Base-by-base conservation (phyloP, 177 flowering plant species). In the Tripterygium wilfordii region DNA sequence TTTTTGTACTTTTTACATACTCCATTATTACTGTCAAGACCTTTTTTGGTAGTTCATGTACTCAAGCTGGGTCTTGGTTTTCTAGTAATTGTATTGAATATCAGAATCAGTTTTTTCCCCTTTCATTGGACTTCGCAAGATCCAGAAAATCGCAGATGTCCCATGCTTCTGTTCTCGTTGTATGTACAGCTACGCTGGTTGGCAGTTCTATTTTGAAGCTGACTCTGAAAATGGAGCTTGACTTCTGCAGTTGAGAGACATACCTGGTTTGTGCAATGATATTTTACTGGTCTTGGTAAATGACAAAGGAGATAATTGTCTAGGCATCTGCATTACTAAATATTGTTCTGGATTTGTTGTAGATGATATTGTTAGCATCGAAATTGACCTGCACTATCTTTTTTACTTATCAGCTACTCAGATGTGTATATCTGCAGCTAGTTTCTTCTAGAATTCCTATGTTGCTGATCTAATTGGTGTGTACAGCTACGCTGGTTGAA, bases 111-210 rank as follows among this genome's bases (percentile, higher is more conserved):
- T 37, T 10, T 5, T 24, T 46, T 40, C 18, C 23, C 31, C 47
- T 40, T 6, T 23, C 35, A 21, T 7, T 21, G 45, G 28, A 36
- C 35, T 18, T 53, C 35, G 52, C 42, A 47, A 45, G 19, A 45
- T 33, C 42, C 24, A 17, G 42, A 40, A 46, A 51, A 48, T 48
- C 53, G 64, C 54, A 45, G 48, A 41, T 13, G 30, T 27, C 37
- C 19, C 47, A 51, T 38, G 27, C 32, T 41, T 57, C 48, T 47
- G 42, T n/a, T 47, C 55, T 32, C 15, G 36, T 43, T 30, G 42
- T 33, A 3, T 41, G 18, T 31, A 41, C 26, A 37, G 46, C 36
- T 18, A 21, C 29, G 21, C 48, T 45, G 42, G 45, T 39, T 42
- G 38, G 49, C 49, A 45, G 18, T 24, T 19, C n/a, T n/a, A n/a